Conservation (phyloP, 768 basidiomycete genomes). For the Pisolithus marmoratus region DNA sequence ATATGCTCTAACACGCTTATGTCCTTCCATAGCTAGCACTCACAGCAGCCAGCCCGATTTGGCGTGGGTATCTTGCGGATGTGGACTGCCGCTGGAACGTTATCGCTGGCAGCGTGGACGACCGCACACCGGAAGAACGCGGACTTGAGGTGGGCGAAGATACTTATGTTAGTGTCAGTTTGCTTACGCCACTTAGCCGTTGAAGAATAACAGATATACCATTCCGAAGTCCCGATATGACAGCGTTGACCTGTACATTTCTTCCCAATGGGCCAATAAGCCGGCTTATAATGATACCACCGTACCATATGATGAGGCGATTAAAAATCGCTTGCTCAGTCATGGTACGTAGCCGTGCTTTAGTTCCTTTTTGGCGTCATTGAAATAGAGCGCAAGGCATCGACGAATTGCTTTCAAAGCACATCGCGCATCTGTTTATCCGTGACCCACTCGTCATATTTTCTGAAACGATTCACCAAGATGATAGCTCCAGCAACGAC, state of each 20-base stretch:
- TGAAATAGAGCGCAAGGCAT: conserved; percentile 48
- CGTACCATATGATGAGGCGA: conserved; percentile 70
- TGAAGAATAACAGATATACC: conserved; percentile 63
- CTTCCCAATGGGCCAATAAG: conserved; percentile 78
- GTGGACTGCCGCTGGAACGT: conserved; percentile 99
- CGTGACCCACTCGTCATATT: conserved; percentile 96
- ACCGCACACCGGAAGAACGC: conserved; percentile 92
- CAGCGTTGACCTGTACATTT: conserved; percentile 91
- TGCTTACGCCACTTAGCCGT: conserved; percentile 45
- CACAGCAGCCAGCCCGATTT: conserved; percentile 91
- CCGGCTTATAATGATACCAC: conserved; percentile 91
- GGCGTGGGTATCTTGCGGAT: conserved; percentile 91
- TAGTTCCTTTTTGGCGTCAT: neutral
- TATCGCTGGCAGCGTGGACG: conserved; percentile 97
- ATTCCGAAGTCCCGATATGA: conserved; percentile 99
- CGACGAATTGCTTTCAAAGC: conserved; percentile 82
- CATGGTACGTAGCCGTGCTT: conserved; percentile 46
- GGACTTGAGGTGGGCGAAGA: conserved; percentile 59
- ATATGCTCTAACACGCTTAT: conserved; percentile 1
- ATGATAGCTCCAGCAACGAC: conserved; percentile 81
- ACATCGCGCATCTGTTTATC: conserved; percentile 94
- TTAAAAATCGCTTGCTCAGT: conserved; percentile 65
- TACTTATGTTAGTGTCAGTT: conserved; percentile 5
- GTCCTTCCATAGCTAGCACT: conserved; percentile 70
- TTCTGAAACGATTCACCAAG: conserved; percentile 88